Conservation (phyloP, 78 protist genomes). For the Cavenderia fasciculata region DNA sequence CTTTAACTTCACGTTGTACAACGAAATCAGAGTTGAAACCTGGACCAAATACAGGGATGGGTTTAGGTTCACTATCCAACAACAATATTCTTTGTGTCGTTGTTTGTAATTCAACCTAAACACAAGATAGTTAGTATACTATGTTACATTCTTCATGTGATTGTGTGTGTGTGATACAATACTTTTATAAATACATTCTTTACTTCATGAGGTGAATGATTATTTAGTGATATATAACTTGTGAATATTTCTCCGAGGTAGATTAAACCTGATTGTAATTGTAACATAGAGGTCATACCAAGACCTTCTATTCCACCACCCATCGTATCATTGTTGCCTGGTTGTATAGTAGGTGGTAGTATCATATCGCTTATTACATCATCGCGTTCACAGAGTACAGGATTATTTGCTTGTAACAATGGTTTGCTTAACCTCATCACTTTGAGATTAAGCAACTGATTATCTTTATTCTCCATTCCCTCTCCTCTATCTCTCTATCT, state of each 20-base stretch:
- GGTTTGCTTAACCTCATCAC: conserved; percentile 72
- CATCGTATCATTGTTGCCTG: neutral
- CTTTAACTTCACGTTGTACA: conserved; percentile 75
- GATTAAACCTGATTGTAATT: conserved; percentile 56
- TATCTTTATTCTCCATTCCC: conserved; percentile 26
- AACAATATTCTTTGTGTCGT: conserved; percentile 38
- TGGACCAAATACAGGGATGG: conserved; percentile 45
- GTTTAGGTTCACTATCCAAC: conserved; percentile 45
- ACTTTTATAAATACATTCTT: conserved; percentile 46
- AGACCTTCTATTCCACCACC: conserved; percentile 40
- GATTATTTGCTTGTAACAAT: conserved; percentile 26
- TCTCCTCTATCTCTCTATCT: neutral
- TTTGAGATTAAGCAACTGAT: conserved; percentile 62
- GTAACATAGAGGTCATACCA: conserved; percentile 55
- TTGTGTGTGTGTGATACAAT: too few relatives aligned
- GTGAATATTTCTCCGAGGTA: conserved; percentile 70
- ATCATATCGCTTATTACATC: conserved; percentile 26
- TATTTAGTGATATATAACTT: conserved; percentile 58
- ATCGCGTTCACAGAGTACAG: conserved; percentile 45
- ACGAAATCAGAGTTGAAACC: conserved; percentile 73
- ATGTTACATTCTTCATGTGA: too few relatives aligned
- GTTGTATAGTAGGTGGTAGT: neutral
- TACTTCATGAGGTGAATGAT: conserved; percentile 76
- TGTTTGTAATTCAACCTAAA: conserved; percentile 67
- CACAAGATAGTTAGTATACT: neutral